These are phyloP conservation scores for Pelargonium cotyledonis DNA, from an alignment of 441 rosid genomes.

Conservation along the genomic window DNA sequence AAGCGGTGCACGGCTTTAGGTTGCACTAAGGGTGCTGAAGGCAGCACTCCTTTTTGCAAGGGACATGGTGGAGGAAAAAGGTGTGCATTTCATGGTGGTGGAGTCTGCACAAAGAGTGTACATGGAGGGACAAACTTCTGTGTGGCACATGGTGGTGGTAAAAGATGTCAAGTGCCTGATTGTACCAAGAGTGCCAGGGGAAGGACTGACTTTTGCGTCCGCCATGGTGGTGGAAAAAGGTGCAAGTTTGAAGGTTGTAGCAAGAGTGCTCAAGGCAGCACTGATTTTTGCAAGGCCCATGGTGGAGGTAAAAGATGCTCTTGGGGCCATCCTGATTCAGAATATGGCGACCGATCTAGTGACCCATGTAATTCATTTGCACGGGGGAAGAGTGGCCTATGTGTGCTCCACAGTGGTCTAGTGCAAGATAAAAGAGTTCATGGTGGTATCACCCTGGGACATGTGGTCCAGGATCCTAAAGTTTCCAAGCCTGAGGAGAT, in stretches of 20 bases:
- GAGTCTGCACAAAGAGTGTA: conserved; percentile 84
- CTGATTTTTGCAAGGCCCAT: conserved; percentile 97
- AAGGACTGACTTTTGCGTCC: conserved; percentile 84
- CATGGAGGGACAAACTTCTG: conserved; percentile 98
- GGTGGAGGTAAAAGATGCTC: conserved; percentile 96
- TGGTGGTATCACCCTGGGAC: conserved; percentile 63
- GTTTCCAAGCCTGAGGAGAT: conserved; percentile 37
- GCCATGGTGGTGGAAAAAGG: conserved; percentile 97
- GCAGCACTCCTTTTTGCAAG: conserved; percentile 93
- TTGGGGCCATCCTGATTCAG: conserved; percentile 87
- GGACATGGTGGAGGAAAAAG: conserved; percentile 98
- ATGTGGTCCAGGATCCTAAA: conserved; percentile 48
- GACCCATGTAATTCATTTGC: conserved; percentile 87
- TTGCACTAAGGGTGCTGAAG: conserved; percentile 96
- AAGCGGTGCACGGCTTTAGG: conserved; percentile 74
- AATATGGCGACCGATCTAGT: conserved; percentile 40
- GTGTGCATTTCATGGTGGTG: conserved; percentile 77
- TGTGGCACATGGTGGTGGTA: conserved; percentile 97
- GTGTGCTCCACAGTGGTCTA: conserved; percentile 73
- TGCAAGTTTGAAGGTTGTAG: conserved; percentile 78
- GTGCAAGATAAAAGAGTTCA: conserved; percentile 89
- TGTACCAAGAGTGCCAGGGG: conserved; percentile 99
- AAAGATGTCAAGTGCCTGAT: conserved; percentile 76
- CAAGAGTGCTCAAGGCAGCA: conserved; percentile 97
- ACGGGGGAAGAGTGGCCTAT: conserved; percentile 82